phyloP scores from a whole-genome alignment of 176 grass and related monocot species.

The Chrysopogon serrulatus region DNA sequence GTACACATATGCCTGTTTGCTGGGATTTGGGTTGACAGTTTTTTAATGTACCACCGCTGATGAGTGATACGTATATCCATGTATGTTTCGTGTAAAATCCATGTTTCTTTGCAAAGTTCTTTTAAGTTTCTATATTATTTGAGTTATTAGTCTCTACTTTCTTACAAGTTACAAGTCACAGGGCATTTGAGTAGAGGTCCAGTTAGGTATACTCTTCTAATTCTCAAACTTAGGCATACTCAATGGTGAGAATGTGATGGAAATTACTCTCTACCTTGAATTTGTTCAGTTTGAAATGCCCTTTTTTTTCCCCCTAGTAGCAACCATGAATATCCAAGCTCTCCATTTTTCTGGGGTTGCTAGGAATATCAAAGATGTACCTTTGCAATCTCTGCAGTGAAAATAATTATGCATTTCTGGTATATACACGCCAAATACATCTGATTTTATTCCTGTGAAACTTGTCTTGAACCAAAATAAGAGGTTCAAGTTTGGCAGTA shows the following conservation, averaged over 20 bases:
- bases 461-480: constrained; percentile 16
- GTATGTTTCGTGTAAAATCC: neutral
- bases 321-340: neutral
- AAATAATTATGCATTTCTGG: neutral
- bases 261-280: neutral
- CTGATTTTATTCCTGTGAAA: neutral
- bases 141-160: neutral
- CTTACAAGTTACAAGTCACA: neutral
- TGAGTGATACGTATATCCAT: neutral
- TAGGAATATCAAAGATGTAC: neutral
- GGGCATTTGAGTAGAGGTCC: neutral
- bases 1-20: neutral
- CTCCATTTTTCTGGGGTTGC: neutral
- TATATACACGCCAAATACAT: neutral
- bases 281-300: neutral
- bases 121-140: neutral
- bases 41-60: neutral
- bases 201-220: too few species aligned
- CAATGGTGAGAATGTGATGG: neutral
- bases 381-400: neutral
- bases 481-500: neutral
- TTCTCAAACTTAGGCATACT: neutral
- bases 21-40: neutral
- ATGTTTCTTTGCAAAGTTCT: neutral
- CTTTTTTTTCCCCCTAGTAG: neutral